Percentiles rank a stretch among this genome's conserved stretches.
phyloP scores from a whole-genome alignment of 2,329 filamentous ascomycete species.

The Teratosphaeria zuluensis region DNA sequence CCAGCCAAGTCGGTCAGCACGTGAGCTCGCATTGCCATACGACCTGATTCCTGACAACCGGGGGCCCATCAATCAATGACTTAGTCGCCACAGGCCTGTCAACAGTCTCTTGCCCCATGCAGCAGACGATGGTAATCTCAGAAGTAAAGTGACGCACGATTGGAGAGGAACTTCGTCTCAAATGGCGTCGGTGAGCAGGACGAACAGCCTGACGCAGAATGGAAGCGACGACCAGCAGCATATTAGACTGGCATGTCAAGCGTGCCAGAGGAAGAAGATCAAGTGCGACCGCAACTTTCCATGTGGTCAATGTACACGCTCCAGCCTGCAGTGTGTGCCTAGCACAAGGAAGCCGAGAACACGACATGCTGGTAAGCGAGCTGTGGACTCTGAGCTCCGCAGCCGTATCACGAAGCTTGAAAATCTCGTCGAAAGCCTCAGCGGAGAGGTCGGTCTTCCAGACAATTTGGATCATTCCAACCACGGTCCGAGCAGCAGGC shows the following conservation, averaged over 20 bases:
- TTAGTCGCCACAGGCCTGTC: too few species aligned
- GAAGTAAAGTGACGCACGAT: too few species aligned
- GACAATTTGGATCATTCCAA: not conserved
- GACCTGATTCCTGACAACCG: too few species aligned
- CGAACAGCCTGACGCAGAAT: not conserved
- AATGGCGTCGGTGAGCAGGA: not conserved
- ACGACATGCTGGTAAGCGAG: conserved; percentile 17
- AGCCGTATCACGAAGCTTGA: conserved; percentile 22
- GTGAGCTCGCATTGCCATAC: too few species aligned
- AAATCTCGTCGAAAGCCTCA: conserved; percentile 20
- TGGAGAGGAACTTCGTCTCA: not conserved
- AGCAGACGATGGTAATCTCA: too few species aligned
- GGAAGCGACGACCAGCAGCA: conserved; percentile 10
- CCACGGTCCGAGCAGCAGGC: not conserved
- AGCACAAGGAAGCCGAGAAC: conserved; percentile 19
- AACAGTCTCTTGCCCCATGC: too few species aligned
- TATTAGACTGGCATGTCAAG: conserved; percentile 23
- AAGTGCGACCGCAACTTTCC: conserved; percentile 21
- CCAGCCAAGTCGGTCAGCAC: too few species aligned
- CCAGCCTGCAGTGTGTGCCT: conserved; percentile 14
- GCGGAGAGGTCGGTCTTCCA: conserved; percentile 13
- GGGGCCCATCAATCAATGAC: not conserved
- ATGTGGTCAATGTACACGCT: conserved; percentile 19
- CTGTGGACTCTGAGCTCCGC: conserved; percentile 19
- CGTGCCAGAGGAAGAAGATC: conserved; percentile 23